These are phyloP conservation scores for Rhodotorula mucilaginosa DNA, from an alignment of 1,284 basidiomycete genomes.

Conservation along the genomic window DNA sequence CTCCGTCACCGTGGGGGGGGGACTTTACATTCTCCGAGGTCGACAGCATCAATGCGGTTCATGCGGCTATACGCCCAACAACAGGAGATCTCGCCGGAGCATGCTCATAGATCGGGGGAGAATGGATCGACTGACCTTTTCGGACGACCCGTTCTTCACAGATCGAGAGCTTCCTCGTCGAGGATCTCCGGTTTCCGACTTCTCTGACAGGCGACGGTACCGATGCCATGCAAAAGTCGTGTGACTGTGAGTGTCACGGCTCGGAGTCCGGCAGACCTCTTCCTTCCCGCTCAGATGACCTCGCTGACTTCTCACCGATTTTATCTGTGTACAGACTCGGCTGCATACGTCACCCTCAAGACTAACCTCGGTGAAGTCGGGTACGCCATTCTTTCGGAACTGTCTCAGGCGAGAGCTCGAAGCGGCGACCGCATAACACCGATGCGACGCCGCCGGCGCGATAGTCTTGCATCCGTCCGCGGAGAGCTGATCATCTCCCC, in stretches of 20 bases:
- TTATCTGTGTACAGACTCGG: constrained; percentile 57
- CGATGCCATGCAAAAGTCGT: constrained; percentile 89
- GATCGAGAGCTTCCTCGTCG: constrained; percentile 15
- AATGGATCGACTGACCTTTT: not conserved
- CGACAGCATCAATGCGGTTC: no score
- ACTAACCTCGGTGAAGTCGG: constrained; percentile 57
- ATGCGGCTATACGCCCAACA: no score
- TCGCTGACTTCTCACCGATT: not conserved
- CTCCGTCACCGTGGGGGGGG: no score
- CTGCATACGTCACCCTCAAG: constrained; percentile 78
- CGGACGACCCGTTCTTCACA: not conserved
- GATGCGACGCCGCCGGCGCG: no score
- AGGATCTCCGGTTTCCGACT: constrained; percentile 41
- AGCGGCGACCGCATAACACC: no score
- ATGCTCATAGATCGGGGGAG: not conserved
- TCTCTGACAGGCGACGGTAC: constrained; percentile 72
- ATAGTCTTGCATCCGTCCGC: constrained; percentile 35
- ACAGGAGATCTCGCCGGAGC: no score
- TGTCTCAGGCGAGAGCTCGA: no score
- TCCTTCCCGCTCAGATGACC: not conserved
- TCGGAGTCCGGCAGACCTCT: not conserved
- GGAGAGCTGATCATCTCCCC: no score
- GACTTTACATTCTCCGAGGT: no score
- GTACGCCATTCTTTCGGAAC: not conserved
- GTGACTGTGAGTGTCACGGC: constrained; percentile 59